phyloP scores from a whole-genome alignment of 768 basidiomycete species.

The Rhizopogon vulgaris region DNA sequence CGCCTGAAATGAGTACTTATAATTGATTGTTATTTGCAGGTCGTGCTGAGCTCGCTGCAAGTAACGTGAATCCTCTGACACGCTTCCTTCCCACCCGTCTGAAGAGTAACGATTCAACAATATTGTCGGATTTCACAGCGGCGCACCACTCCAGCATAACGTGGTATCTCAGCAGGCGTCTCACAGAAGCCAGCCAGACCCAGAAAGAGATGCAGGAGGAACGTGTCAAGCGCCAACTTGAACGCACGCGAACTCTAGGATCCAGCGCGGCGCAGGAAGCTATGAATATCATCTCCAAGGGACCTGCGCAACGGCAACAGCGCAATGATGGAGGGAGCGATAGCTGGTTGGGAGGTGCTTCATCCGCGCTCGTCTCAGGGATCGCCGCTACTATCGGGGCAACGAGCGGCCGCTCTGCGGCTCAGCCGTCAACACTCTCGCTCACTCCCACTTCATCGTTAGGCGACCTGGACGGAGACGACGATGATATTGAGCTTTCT shows the following conservation, averaged over 20 bases:
- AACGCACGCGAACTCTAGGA: slow-evolving; percentile 78
- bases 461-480: slow-evolving; percentile 53
- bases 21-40: slow-evolving; percentile 33
- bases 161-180: slow-evolving; percentile 80
- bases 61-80: slow-evolving; percentile 57
- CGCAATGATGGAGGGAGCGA: slow-evolving; percentile 22
- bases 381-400: slow-evolving; percentile 59
- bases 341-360: slow-evolving; percentile 59
- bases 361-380: slow-evolving; percentile 46
- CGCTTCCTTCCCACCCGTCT: slow-evolving; percentile 71
- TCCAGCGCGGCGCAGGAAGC: slow-evolving; percentile 68
- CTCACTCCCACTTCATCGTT: slow-evolving; percentile 27
- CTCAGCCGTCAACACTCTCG: slow-evolving; percentile 14
- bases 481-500: slow-evolving; percentile 78
- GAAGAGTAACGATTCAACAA: slow-evolving; percentile 46
- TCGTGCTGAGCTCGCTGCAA: slow-evolving; percentile 60
- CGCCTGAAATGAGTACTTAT: slow-evolving; percentile 11
- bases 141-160: slow-evolving; percentile 91
- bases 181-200: slow-evolving; percentile 71
- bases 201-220: slow-evolving; percentile 94
- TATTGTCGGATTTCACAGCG: slow-evolving; percentile 60
- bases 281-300: slow-evolving; percentile 35
- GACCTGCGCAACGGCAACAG: slow-evolving; percentile 15
- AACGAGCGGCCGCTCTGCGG: slow-evolving; percentile 26
- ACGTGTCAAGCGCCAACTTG: slow-evolving; percentile 80